These are phyloP conservation scores for Cladophialophora chaetospira DNA, from an alignment of 2,329 filamentous ascomycete species.

Conservation along the genomic window DNA sequence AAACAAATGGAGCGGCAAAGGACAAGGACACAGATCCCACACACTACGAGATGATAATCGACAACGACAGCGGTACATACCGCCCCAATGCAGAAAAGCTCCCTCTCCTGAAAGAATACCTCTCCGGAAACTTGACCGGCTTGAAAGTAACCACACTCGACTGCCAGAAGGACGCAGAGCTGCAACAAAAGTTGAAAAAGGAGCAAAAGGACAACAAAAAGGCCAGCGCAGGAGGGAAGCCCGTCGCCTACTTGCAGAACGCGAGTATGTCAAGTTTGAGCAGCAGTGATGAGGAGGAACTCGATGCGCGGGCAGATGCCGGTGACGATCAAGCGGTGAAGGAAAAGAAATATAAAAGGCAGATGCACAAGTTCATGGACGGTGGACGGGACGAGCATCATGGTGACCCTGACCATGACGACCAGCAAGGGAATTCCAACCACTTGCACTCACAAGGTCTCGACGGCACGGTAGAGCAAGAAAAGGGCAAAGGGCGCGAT, in stretches of 20 bases:
- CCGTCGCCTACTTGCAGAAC: conserved; percentile 58
- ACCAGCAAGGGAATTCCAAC: background rate
- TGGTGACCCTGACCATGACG: conserved; percentile 1
- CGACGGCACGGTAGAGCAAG: background rate
- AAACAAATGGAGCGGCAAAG: background rate
- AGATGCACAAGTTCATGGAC: conserved; percentile 29
- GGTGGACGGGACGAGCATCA: conserved; percentile 26
- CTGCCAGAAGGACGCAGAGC: conserved; percentile 70
- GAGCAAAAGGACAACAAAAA: conserved; percentile 76
- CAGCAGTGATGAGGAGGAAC: conserved; percentile 60
- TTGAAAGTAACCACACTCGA: conserved; percentile 73
- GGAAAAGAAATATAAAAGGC: conserved; percentile 26
- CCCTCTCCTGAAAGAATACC: conserved; percentile 68
- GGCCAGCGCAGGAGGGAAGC: conserved; percentile 49
- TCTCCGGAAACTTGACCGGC: conserved; percentile 74
- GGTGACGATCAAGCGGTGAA: conserved; percentile 9
- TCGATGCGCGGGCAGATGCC: conserved; percentile 46
- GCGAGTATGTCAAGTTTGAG: conserved; percentile 50
- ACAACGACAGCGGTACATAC: conserved; percentile 95
- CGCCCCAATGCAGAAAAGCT: conserved; percentile 78
- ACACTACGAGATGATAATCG: conserved; percentile 83
- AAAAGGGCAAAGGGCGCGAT: conserved; percentile 6
- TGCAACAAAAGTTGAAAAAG: conserved; percentile 73
- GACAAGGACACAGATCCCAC: conserved; percentile 49
- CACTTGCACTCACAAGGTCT: background rate